Evolutionary conservation across 768 basidiomycete genomes (phyloP), one percentile per base, ranked within the genome.

Genomic region (Gloeostereum incarnatum): DNA sequence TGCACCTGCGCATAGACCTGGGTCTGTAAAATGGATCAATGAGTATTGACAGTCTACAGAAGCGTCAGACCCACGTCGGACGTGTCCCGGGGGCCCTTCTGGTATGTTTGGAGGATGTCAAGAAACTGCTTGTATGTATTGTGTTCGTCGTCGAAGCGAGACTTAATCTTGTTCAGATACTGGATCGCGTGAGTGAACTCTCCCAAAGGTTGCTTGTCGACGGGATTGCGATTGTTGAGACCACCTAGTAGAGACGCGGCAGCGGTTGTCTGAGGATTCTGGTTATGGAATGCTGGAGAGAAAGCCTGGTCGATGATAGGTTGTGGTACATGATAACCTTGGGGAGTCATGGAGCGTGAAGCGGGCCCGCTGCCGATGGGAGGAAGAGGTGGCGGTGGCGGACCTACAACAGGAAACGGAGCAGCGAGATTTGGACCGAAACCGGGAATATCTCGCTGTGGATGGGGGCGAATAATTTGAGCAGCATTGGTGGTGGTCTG

Each of bases 161-260:
- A 80, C 63, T 98, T 98, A 68, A 99, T 98, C 68, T 93, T 94
- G 73, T 96, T 97, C 50, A 99, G 80, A 57, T 93, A 99, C 50
- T 90, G 80, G 45, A 98, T 98, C 10, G 96, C 96, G 51, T 94
- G 83, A 57, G 85, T 82, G 64, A 91, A 96, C 53, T 97, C 82
- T 43, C 68, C 73, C 8, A 69, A 56, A 9, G 73, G 66, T 38
- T 72, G 73, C 45, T 64, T 61, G 46, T 77, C 75, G 26, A 66
- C 60, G 11, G 65, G 56, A 29, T 67, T 65, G 48, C 64, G 68
- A 44, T 65, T 63, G 41, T 57, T 71, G 45, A 82, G 63, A 35
- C 71, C 74, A 20, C 78, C 75, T 16, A 86, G 67, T 42, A 83
- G 69, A 13, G 79, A 71, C 2, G 79, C 82, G 0, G 78, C 79